Base-by-base conservation (phyloP, 345 rosid genomes). In the Litchi chinensis region DNA sequence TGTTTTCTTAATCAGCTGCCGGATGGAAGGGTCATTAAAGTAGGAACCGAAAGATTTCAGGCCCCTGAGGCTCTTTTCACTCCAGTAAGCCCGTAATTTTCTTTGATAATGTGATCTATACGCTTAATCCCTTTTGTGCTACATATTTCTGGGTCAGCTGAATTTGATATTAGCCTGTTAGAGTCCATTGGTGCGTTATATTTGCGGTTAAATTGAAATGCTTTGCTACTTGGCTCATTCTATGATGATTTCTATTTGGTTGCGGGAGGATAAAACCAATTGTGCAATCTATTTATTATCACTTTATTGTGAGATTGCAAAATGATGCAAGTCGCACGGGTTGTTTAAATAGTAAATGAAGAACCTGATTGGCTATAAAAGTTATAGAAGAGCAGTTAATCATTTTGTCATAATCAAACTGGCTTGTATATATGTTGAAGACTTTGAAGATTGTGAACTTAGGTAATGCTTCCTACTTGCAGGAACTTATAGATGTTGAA, bases 21-120 rank as follows among this genome's bases (percentile, higher is more conserved):
- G 81, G 99, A 96, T 88, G 98, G 98, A 77, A 89, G 98, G 79
- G 86, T 91, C 73, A 91, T 96, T 79, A 94, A 96, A 90, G 97
- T 94, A 76, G 98, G 99, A 76, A 96, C 99, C n/a, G 99, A 96
- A 88, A 83, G 99, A 79, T 96, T 96, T 83, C 98, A 96, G 81
- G 98, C 99, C 73, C 97, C 99, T 59, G 98, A 96, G 87, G 99
- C 99, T 50, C 94, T 96, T 65, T 96, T 96, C 76, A 91, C 99
- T n/a, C 99, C 98, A 32, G 99, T 95, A 83, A 85, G 91, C 59
- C 75, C 59, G 7, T 71, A 62, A 40, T 12, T 39, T 24, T 68
- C 32, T 70, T 72, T 21, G 8, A 16, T 84, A 24, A 65, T 52
- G 3, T 57, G 72, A 62, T 70, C 37, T 60, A 10, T 67, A 2